Conservation (phyloP, 768 basidiomycete genomes). For the Russula compacta region DNA sequence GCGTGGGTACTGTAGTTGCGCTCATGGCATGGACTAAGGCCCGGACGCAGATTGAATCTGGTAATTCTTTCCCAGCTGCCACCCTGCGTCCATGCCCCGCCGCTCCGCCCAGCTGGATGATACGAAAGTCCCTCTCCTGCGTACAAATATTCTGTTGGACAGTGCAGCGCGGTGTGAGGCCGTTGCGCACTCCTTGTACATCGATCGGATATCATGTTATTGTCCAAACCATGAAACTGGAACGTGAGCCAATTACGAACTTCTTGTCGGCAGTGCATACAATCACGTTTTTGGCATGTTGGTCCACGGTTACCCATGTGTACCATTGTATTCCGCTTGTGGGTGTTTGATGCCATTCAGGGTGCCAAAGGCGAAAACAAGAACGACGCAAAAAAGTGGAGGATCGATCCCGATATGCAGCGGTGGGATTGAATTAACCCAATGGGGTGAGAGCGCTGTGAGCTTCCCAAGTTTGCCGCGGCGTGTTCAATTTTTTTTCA, state of each 20-base stretch:
- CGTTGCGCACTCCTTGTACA: too few species aligned
- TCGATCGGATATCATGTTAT: background rate
- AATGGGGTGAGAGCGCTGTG: background rate
- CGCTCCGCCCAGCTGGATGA: too few species aligned
- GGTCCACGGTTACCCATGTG: background rate
- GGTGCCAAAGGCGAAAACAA: background rate
- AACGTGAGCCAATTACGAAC: background rate
- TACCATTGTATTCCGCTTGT: background rate
- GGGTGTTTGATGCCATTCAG: background rate
- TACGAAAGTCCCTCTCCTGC: too few species aligned
- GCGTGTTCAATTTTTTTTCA: background rate
- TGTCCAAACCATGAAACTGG: background rate
- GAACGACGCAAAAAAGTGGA: background rate
- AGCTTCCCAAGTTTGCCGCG: background rate
- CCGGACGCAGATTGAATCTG: background rate
- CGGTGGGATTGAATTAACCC: background rate
- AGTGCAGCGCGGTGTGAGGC: too few species aligned
- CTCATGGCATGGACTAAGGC: background rate
- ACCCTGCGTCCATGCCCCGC: too few species aligned
- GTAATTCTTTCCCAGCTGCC: background rate
- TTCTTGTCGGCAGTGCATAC: background rate
- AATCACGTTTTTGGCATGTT: background rate
- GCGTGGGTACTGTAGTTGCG: background rate
- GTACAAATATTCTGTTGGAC: too few species aligned
- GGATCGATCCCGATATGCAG: too few species aligned